These are phyloP conservation scores for Aspergillus texensis DNA, from an alignment of 2,329 filamentous ascomycete genomes.

Conservation along the genomic window DNA sequence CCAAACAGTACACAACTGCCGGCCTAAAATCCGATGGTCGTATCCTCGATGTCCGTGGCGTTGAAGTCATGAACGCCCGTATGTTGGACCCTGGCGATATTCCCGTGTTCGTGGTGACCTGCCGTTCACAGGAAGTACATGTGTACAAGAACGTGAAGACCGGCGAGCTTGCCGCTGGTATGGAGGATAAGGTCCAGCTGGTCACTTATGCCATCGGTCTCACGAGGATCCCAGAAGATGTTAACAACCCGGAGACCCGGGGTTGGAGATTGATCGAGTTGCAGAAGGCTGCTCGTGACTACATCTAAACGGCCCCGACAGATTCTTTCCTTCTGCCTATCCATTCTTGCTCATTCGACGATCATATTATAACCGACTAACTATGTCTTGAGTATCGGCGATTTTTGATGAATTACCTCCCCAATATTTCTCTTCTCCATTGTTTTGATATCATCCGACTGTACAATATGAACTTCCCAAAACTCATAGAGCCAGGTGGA, in stretches of 20 bases:
- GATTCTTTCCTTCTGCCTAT: background rate
- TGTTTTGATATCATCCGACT: constrained; percentile 36
- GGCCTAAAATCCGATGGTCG: constrained; percentile 93
- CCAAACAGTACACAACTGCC: constrained; percentile 91
- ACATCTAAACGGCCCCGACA: constrained; percentile 56
- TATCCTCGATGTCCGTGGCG: constrained; percentile 91
- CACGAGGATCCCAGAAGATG: constrained; percentile 89
- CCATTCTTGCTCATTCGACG: constrained; percentile 10
- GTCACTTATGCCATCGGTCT: constrained; percentile 98
- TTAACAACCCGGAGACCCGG: constrained; percentile 93
- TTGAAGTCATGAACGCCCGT: constrained; percentile 66
- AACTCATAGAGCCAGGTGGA: constrained; percentile 37
- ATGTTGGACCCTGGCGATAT: constrained; percentile 54
- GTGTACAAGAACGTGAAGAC: constrained; percentile 93
- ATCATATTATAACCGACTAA: constrained; percentile 7
- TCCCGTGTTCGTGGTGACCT: constrained; percentile 96
- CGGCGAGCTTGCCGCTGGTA: constrained; percentile 85
- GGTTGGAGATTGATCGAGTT: constrained; percentile 98
- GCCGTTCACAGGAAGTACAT: constrained; percentile 95
- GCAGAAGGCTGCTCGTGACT: constrained; percentile 97
- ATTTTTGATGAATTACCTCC: constrained; percentile 23
- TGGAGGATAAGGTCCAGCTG: constrained; percentile 98
- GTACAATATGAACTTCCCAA: constrained; percentile 44
- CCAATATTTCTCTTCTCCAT: constrained; percentile 27
- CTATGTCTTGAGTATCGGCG: constrained; percentile 19